These are phyloP conservation scores for Chlorella sp. DNA, from an alignment of 139 green algal species.

Conservation along the genomic window DNA sequence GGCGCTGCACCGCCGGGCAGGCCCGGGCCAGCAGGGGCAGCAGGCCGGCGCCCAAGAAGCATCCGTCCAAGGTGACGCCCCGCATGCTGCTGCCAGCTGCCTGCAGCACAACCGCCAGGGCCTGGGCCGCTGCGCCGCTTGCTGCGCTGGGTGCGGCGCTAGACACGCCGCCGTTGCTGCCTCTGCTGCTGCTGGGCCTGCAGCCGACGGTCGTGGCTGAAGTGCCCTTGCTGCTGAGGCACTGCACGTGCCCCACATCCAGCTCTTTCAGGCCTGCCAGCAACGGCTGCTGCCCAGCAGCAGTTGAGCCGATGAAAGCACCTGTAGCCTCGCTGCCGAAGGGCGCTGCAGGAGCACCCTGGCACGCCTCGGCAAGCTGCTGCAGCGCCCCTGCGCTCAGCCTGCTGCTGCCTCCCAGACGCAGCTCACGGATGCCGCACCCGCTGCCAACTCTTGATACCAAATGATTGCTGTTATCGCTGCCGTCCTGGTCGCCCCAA, in stretches of 20 bases:
- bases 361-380: background rate
- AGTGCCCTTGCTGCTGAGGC: too few relatives aligned
- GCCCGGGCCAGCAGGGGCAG: constrained; percentile 17
- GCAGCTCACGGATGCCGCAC: background rate
- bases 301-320: too few relatives aligned
- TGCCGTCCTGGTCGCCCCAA: background rate
- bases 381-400: background rate
- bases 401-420: background rate
- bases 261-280: too few relatives aligned
- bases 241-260: too few relatives aligned
- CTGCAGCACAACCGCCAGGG: background rate
- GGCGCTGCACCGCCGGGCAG: background rate
- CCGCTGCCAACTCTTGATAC: background rate
- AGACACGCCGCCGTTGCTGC: background rate
- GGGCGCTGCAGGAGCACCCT: too few relatives aligned
- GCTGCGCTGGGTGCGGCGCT: background rate
- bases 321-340: too few relatives aligned
- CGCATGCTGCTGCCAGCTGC: constrained; percentile 12
- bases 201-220: background rate
- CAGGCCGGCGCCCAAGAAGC: background rate
- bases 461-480: background rate
- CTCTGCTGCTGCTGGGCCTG: background rate
- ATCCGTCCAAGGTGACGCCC: background rate
- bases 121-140: background rate
- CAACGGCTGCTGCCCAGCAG: too few relatives aligned